A percentile compares a stretch with the other conserved stretches of the same genome.
phyloP scores from a whole-genome alignment of 1,284 basidiomycete genomes.

The Puccinia triticina region DNA sequence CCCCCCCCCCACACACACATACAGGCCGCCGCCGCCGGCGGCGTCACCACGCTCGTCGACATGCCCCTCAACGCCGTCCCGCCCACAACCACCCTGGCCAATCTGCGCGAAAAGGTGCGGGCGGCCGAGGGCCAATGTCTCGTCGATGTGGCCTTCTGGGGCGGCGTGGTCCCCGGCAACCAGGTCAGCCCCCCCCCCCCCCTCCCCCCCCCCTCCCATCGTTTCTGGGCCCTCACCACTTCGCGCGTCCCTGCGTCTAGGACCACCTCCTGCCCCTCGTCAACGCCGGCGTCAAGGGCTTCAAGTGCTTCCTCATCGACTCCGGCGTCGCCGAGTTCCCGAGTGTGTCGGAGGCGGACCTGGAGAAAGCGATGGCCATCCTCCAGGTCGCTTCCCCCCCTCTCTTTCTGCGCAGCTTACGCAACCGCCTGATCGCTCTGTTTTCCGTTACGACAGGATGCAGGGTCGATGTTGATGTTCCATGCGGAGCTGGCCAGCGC shows the following conservation, averaged over 20 bases:
- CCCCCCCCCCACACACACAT: background rate
- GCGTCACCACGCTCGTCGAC: conserved; percentile 86
- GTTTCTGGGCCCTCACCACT: too few relatives aligned
- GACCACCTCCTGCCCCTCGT: conserved; percentile 71
- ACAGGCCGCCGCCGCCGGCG: conserved; percentile 80
- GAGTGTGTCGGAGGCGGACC: conserved; percentile 73
- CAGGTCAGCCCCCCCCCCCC: conserved; percentile 63
- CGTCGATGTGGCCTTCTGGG: conserved; percentile 91
- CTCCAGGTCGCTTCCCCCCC: conserved; percentile 66
- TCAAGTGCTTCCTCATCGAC: conserved; percentile 92
- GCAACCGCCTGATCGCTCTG: too few relatives aligned
- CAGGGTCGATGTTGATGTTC: conserved; percentile 74
- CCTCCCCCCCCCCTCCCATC: too few relatives aligned
- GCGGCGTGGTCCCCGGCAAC: conserved; percentile 86
- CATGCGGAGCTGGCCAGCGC: conserved; percentile 78
- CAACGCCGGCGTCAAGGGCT: conserved; percentile 79
- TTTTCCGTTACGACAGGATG: too few relatives aligned
- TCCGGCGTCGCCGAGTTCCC: conserved; percentile 95
- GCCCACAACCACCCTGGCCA: conserved; percentile 79
- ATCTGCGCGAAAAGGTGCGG: conserved; percentile 71
- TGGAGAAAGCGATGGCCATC: conserved; percentile 71
- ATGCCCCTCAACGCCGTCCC: conserved; percentile 96
- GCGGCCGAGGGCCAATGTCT: conserved; percentile 75
- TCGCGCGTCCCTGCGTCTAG: too few relatives aligned
- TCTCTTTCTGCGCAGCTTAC: background rate